phyloP scores from a whole-genome alignment of 257 asterid species.

The Forsythia suspensa region DNA sequence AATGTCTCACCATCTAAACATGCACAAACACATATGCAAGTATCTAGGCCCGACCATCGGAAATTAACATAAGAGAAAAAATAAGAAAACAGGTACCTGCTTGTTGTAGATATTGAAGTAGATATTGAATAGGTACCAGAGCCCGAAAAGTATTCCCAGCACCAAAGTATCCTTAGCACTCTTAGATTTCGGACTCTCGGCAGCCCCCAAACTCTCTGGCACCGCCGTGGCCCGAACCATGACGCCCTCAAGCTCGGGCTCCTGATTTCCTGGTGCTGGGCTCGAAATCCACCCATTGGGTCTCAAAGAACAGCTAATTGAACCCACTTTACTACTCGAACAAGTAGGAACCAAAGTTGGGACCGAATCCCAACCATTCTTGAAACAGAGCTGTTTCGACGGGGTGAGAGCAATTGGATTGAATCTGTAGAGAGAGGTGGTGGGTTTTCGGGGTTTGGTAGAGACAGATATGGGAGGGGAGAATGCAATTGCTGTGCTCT shows the following conservation, averaged over 20 bases:
- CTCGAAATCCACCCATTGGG: conserved; percentile 57
- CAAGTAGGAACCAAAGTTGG: conserved; percentile 16
- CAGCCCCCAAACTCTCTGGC: conserved; percentile 43
- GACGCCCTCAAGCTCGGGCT: conserved; percentile 33
- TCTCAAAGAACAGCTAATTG: conserved; percentile 47
- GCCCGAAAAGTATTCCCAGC: conserved; percentile 69
- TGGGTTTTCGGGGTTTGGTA: conserved; percentile 23
- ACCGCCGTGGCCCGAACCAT: conserved; percentile 44
- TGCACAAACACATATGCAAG: background rate
- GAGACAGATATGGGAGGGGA: conserved; percentile 48
- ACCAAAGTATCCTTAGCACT: conserved; percentile 50
- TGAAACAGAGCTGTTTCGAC: conserved; percentile 19
- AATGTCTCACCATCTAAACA: background rate
- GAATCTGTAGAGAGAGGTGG: conserved; percentile 20
- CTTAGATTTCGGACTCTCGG: conserved; percentile 52
- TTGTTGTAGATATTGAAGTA: conserved; percentile 94
- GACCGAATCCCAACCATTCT: conserved; percentile 8
- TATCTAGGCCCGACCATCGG: background rate
- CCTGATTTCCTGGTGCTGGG: conserved; percentile 27
- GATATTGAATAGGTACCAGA: conserved; percentile 74
- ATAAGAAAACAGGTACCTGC: conserved; percentile 49
- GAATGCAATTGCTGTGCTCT: conserved; percentile 59
- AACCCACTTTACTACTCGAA: conserved; percentile 15
- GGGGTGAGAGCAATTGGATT: conserved; percentile 16
- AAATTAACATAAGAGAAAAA: background rate